Evolutionary conservation across 208 protist species (phyloP).

Genomic region (Zelonia costaricensis): DNA sequence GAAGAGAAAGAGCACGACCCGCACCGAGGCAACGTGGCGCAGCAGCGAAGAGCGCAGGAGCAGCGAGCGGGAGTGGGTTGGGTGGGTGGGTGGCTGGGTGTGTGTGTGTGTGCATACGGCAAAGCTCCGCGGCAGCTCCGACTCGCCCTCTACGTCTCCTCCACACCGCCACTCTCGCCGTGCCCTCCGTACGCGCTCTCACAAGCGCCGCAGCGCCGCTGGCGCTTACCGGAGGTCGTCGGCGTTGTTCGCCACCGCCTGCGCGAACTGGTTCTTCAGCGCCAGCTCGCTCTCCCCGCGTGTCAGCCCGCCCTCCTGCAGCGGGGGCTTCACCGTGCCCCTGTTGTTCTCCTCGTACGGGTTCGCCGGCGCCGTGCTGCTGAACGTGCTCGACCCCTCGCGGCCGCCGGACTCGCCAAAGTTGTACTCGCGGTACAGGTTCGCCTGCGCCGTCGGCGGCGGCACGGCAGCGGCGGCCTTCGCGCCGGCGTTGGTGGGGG

Average conservation of each 20-base stretch:
- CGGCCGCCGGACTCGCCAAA: conserved; percentile 6
- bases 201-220: too few species aligned
- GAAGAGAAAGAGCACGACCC: not conserved
- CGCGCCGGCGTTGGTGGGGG: not conserved
- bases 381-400: conserved; percentile 3
- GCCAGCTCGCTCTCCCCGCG: conserved; percentile 23
- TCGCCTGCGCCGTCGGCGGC: too few species aligned
- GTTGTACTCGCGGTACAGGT: conserved; percentile 14
- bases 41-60: too few species aligned
- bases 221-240: conserved; percentile 16
- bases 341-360: conserved; percentile 10
- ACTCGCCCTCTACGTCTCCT: not conserved
- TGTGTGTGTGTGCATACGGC: not conserved
- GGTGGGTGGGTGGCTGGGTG: not conserved
- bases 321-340: conserved; percentile 13
- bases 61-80: too few species aligned
- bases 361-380: not conserved
- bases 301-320: conserved; percentile 30
- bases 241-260: conserved; percentile 12
- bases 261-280: conserved; percentile 22
- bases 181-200: too few species aligned
- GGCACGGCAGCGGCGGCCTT: too few species aligned
- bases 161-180: too few species aligned
- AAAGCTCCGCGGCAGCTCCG: not conserved
- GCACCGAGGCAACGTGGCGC: too few species aligned